Conservation (phyloP, 2,329 filamentous ascomycete species). For the Exophiala sp. region DNA sequence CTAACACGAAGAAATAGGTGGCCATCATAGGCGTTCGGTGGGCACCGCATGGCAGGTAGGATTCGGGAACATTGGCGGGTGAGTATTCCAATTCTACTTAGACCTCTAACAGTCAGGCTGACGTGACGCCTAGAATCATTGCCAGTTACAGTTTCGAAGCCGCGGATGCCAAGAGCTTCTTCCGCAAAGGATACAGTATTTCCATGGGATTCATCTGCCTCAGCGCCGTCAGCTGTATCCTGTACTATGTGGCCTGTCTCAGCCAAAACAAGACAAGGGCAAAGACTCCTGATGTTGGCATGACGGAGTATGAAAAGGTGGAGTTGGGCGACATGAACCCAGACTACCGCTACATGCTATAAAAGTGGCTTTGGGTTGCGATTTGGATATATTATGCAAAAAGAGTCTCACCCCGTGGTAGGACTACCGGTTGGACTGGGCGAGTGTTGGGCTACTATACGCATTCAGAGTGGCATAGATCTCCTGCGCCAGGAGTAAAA, state of each 20-base stretch:
- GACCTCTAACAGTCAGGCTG: no score
- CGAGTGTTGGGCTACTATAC: no score
- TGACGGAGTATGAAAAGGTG: conserved; percentile 30
- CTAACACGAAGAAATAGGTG: neutral
- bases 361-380: no score
- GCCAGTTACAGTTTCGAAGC: conserved; percentile 47
- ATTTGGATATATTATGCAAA: no score
- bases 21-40: conserved; percentile 41
- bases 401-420: no score
- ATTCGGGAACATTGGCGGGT: conserved; percentile 44
- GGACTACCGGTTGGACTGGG: no score
- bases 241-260: conserved; percentile 36
- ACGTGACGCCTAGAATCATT: conserved; percentile 40
- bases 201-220: conserved; percentile 29
- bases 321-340: conserved; percentile 29
- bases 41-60: conserved; percentile 48
- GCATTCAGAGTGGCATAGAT: no score
- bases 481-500: no score
- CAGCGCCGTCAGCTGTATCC: conserved; percentile 31
- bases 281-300: conserved; percentile 27
- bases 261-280: conserved; percentile 40
- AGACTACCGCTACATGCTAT: conserved; percentile 28
- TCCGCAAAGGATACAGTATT: conserved; percentile 29
- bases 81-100: neutral
- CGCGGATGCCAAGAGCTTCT: conserved; percentile 31